These are phyloP conservation scores for Trichoderma brevicompactum DNA, from an alignment of 2,329 filamentous ascomycete genomes.

Conservation along the genomic window DNA sequence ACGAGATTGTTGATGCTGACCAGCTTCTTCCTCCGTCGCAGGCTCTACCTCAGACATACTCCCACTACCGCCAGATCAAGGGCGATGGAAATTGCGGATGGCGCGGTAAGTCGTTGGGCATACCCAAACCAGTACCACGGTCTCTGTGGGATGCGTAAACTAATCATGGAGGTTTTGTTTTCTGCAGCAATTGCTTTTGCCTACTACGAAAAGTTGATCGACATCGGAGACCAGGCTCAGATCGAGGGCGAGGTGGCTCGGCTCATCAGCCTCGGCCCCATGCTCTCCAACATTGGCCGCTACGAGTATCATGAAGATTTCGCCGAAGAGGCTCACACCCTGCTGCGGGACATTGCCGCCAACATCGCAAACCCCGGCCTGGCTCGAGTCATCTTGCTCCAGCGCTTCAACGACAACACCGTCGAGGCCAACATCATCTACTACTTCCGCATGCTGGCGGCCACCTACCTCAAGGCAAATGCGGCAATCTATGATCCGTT, in stretches of 20 bases:
- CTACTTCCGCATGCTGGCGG: constrained; percentile 80
- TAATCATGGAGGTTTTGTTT: background rate
- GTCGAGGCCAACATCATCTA: constrained; percentile 79
- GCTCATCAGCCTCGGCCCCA: constrained; percentile 70
- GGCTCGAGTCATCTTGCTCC: constrained; percentile 58
- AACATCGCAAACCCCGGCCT: constrained; percentile 64
- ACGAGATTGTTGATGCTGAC: constrained; percentile 28
- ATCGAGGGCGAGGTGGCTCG: constrained; percentile 73
- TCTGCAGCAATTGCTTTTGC: constrained; percentile 81
- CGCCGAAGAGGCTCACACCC: constrained; percentile 71
- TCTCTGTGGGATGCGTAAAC: background rate
- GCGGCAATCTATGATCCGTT: constrained; percentile 72
- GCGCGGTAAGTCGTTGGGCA: constrained; percentile 71
- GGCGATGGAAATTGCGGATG: constrained; percentile 97
- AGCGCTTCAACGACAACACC: constrained; percentile 74
- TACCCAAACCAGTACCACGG: background rate
- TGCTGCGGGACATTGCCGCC: constrained; percentile 67
- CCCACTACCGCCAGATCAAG: constrained; percentile 82
- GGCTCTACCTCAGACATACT: constrained; percentile 82
- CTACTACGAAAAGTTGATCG: constrained; percentile 86
- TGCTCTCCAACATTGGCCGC: constrained; percentile 73
- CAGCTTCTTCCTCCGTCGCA: constrained; percentile 43
- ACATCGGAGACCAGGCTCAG: constrained; percentile 64
- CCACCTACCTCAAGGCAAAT: constrained; percentile 81
- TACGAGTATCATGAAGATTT: constrained; percentile 79